Base-by-base conservation (phyloP, 169 alveolate species). In the Plasmodium sp. region DNA sequence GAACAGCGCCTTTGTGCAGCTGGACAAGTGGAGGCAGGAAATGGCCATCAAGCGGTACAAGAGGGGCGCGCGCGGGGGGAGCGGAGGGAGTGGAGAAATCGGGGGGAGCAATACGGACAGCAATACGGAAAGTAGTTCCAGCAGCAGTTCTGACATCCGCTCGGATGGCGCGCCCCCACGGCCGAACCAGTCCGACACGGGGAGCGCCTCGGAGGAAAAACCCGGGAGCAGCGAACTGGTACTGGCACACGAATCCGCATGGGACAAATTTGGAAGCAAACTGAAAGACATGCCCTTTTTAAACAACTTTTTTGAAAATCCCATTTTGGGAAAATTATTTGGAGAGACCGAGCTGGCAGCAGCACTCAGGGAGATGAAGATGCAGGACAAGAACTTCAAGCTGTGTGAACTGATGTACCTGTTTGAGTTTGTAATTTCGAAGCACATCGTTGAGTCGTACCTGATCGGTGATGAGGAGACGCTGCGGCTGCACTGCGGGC, bases 271-370 rank as follows among this genome's bases (percentile, higher is more conserved):
- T 71, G 98, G 99, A 54, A 94, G 98, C 77, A 86, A 94, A 73
- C 94, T 98, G 33, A 95, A 97, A 41, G 99, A 98, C 80, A 97
- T 97, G 98, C 98, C 99, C 22, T 97, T 98, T 92, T 95, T 98
- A 72, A 97, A 93, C 45, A 96, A 94, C 81, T 96, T 98, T 92
- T 97, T 97, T 94, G 99, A 97, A 95, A 97, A 97, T 80, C 98
- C 98, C 3, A 36, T 96, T 43, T 77, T 97, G 36, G 98, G 97
- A 16, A 96, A 96, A 93, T 85, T 98, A 27, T 98, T 97, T 92
- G 98, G 98, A 6, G 98, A 97, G 93, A 97, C 98, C 18, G 97
- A 98, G 81, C 39, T 98, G 9, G 97, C 99, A 1, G 96, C 96
- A 3, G 98, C 98, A 16, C 88, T 98, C 14, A 92, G 97, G 75